phyloP scores from a whole-genome alignment of 768 basidiomycete species.

The Trametes cingulata region DNA sequence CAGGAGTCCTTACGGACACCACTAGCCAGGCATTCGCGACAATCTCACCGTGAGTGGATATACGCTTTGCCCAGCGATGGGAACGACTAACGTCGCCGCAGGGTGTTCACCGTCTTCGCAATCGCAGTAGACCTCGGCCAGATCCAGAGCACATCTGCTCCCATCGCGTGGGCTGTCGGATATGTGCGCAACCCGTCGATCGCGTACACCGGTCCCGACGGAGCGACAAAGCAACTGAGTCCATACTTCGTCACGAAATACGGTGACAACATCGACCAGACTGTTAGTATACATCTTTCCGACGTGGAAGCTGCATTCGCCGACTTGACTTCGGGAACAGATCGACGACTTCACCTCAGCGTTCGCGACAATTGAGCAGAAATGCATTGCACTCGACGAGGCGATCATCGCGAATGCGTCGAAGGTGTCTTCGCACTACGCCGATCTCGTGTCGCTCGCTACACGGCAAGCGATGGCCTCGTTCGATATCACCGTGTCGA shows the following conservation, averaged over 20 bases:
- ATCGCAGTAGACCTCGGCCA: constrained; percentile 31
- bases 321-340: constrained; percentile 1
- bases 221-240: constrained; percentile 13
- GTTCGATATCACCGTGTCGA: constrained; percentile 30
- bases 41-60: constrained; percentile 20
- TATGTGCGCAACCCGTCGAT: constrained; percentile 30
- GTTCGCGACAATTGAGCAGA: constrained; percentile 18
- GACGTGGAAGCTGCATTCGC: too few relatives aligned
- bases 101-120: constrained; percentile 26
- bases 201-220: constrained; percentile 21
- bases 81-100: neutral
- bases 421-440: constrained; percentile 25
- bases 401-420: constrained; percentile 26
- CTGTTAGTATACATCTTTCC: neutral
- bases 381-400: constrained; percentile 26
- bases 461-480: constrained; percentile 29
- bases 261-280: neutral
- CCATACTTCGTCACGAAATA: constrained; percentile 23
- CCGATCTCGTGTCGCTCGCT: constrained; percentile 29
- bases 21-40: constrained; percentile 4
- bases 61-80: neutral
- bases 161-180: constrained; percentile 33
- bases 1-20: constrained; percentile 21
- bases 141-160: constrained; percentile 18
- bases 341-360: constrained; percentile 24